phyloP scores from a whole-genome alignment of 2,329 filamentous ascomycete genomes.

The Aspergillus sp. region DNA sequence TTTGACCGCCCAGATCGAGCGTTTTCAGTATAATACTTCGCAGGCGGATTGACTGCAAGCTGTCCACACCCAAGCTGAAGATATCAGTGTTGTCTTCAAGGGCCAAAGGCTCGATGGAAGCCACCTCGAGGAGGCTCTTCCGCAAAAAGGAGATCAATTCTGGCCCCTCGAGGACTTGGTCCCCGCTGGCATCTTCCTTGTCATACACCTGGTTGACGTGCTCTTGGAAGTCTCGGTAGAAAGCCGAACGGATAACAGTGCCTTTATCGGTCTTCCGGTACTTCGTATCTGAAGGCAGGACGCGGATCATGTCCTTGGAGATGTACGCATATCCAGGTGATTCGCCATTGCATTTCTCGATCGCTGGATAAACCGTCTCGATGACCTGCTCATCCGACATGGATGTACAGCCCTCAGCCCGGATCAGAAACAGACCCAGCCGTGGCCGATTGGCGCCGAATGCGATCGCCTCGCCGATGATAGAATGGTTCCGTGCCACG shows the following conservation, averaged over 20 bases:
- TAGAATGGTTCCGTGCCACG: conserved; percentile 49
- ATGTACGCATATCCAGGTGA: conserved; percentile 40
- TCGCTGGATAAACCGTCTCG: conserved; percentile 46
- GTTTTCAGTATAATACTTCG: conserved; percentile 15
- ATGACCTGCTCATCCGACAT: conserved; percentile 48
- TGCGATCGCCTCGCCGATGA: conserved; percentile 56
- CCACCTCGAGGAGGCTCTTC: conserved; percentile 34
- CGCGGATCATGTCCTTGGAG: conserved; percentile 20
- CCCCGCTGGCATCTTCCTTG: conserved; percentile 9
- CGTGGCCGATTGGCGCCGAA: conserved; percentile 55
- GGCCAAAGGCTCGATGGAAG: neutral
- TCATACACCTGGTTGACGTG: conserved; percentile 20
- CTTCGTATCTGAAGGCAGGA: conserved; percentile 14
- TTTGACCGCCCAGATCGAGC: conserved; percentile 12
- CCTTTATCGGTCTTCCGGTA: conserved; percentile 24
- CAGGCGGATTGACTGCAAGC: conserved; percentile 20
- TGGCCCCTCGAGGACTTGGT: conserved; percentile 10
- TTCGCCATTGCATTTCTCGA: conserved; percentile 51
- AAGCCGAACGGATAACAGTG: conserved; percentile 21
- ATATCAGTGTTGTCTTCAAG: conserved; percentile 15
- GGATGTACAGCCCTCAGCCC: conserved; percentile 38
- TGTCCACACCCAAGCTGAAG: conserved; percentile 22
- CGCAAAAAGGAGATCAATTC: conserved; percentile 16
- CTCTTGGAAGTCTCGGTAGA: conserved; percentile 20
- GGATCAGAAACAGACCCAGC: conserved; percentile 57